These are phyloP conservation scores for Agrocybe praecox DNA, from an alignment of 768 basidiomycete species.

Conservation along the genomic window DNA sequence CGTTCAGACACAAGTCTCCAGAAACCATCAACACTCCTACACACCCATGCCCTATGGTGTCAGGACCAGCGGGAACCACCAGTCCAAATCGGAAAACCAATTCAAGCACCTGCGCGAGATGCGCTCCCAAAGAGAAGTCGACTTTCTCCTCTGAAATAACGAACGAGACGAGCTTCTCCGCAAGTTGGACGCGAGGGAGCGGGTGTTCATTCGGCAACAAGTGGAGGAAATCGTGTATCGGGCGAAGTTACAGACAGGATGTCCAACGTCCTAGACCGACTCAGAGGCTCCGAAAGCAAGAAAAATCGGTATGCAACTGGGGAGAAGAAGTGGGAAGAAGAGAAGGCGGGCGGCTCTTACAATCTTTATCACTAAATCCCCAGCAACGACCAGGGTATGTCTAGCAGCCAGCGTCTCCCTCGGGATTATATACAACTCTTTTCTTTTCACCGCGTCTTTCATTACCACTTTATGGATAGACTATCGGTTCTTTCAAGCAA, in stretches of 20 bases:
- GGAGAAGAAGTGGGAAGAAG: neutral
- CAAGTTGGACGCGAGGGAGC: neutral
- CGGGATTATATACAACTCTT: conserved; percentile 90
- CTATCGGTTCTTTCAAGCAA: conserved; percentile 77
- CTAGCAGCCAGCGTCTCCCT: conserved; percentile 77
- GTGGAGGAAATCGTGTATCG: neutral
- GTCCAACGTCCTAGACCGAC: neutral
- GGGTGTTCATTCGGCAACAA: neutral
- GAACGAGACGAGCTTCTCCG: neutral
- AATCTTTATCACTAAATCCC: conserved; percentile 79
- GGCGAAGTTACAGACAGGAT: neutral
- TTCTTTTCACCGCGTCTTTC: conserved; percentile 82
- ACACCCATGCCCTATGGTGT: neutral
- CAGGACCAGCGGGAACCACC: neutral
- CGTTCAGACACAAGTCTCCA: neutral
- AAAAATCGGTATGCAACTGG: neutral
- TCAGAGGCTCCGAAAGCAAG: neutral
- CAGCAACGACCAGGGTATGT: conserved; percentile 66
- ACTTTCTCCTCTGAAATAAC: neutral
- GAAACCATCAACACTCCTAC: neutral
- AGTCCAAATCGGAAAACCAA: neutral
- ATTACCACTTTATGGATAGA: conserved; percentile 85
- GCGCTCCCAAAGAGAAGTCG: neutral
- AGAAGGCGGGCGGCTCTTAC: conserved; percentile 74
- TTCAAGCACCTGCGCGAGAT: neutral